Conservation (phyloP, 179 eudicot genomes). For the Heliamphora pulchella region DNA sequence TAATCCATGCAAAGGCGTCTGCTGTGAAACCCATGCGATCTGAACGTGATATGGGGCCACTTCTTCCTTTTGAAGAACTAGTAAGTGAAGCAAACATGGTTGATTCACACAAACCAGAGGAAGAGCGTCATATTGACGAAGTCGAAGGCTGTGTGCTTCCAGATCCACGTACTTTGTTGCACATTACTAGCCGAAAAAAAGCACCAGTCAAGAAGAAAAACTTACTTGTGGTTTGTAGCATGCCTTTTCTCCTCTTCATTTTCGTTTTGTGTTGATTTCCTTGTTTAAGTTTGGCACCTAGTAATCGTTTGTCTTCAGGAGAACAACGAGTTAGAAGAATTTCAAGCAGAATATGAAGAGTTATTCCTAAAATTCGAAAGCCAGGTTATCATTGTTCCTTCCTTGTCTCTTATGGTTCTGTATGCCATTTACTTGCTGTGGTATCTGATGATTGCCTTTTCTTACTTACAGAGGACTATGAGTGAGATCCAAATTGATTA, state of each 20-base stretch:
- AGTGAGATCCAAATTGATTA: slow-evolving; percentile 64
- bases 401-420: slow-evolving; percentile 5
- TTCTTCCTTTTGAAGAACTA: slow-evolving; percentile 83
- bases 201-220: slow-evolving; percentile 45
- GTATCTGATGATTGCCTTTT: slow-evolving; percentile 10
- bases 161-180: slow-evolving; percentile 57
- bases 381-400: slow-evolving; percentile 42
- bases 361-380: slow-evolving; percentile 59
- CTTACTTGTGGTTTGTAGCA: slow-evolving; percentile 40
- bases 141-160: slow-evolving; percentile 52
- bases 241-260: neutral
- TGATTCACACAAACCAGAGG: slow-evolving; percentile 30
- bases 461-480: slow-evolving; percentile 44
- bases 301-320: slow-evolving; percentile 37
- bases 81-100: slow-evolving; percentile 31
- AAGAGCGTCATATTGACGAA: slow-evolving; percentile 20
- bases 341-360: slow-evolving; percentile 63
- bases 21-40: slow-evolving; percentile 32
- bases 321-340: slow-evolving; percentile 41
- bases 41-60: slow-evolving; percentile 50
- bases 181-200: slow-evolving; percentile 87
- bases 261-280: neutral
- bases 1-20: slow-evolving; percentile 35
- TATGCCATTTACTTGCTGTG: neutral
- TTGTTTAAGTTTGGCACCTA: slow-evolving; percentile 12